phyloP scores from a whole-genome alignment of 2,329 filamentous ascomycete species.

The Penicillium hordei region DNA sequence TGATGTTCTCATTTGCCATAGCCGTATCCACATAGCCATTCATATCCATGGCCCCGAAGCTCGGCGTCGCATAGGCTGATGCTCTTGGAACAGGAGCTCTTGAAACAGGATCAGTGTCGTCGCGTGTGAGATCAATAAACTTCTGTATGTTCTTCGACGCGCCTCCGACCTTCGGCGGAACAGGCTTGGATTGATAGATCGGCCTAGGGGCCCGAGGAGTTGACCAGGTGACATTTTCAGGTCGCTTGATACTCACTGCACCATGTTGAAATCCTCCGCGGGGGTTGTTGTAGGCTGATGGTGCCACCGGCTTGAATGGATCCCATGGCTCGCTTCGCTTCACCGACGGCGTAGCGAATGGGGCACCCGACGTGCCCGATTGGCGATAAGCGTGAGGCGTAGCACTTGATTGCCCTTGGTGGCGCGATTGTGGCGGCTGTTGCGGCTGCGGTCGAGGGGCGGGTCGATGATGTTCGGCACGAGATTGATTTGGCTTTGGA shows the following conservation, averaged over 20 bases:
- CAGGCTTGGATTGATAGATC: constrained; percentile 53
- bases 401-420: constrained; percentile 15
- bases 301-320: constrained; percentile 41
- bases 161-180: constrained; percentile 41
- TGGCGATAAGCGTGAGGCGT: constrained; percentile 21
- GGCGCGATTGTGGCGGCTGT: background rate
- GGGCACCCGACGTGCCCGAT: constrained; percentile 17
- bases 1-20: constrained; percentile 54
- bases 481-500: constrained; percentile 49
- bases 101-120: constrained; percentile 51
- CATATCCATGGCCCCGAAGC: constrained; percentile 56
- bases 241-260: constrained; percentile 49
- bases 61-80: constrained; percentile 43
- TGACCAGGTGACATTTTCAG: constrained; percentile 49
- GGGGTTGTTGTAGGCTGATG: constrained; percentile 39
- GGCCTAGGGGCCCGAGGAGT: constrained; percentile 54
- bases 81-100: constrained; percentile 47
- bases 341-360: constrained; percentile 22
- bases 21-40: constrained; percentile 51
- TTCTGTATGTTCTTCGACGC: constrained; percentile 45
- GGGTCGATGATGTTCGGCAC: constrained; percentile 53
- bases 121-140: constrained; percentile 53
- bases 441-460: constrained; percentile 26
- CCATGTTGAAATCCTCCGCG: constrained; percentile 28
- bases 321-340: constrained; percentile 37